A percentile compares a stretch with the other conserved stretches of the same genome.
phyloP scores from a whole-genome alignment of 2,329 filamentous ascomycete genomes.

The Colletotrichum sp. region DNA sequence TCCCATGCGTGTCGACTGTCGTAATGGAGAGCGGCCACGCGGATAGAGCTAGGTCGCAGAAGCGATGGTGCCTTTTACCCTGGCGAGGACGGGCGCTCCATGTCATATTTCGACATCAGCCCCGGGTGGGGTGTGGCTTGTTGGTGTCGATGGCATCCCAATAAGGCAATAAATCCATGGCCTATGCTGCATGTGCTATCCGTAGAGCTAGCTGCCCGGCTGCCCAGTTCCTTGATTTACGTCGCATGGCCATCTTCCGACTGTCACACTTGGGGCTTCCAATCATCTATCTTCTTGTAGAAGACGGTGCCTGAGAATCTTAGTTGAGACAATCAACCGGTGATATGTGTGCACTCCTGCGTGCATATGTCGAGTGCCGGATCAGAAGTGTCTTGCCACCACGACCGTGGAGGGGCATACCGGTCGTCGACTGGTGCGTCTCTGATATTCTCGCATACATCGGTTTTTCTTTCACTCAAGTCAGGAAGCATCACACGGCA shows the following conservation, averaged over 20 bases:
- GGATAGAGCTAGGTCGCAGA: neutral
- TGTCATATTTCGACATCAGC: neutral
- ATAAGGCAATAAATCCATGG: neutral
- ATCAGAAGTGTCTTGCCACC: neutral
- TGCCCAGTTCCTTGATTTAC: slow-evolving; percentile 8
- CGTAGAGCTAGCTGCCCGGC: neutral
- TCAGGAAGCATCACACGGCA: neutral
- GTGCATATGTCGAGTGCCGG: neutral
- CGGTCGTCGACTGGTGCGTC: neutral
- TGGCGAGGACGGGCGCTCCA: neutral
- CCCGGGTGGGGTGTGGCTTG: neutral
- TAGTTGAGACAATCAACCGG: neutral
- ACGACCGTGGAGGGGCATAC: neutral
- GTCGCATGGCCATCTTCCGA: slow-evolving; percentile 5
- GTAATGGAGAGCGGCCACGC: neutral
- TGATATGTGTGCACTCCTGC: neutral
- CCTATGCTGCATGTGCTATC: neutral
- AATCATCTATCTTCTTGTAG: neutral
- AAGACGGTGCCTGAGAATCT: neutral
- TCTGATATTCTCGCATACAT: neutral
- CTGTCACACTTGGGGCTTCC: neutral
- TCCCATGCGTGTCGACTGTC: neutral
- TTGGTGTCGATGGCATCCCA: neutral
- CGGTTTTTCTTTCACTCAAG: neutral
- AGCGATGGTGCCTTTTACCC: neutral